A percentile compares a stretch with the other conserved stretches of the same genome.
Conservation (phyloP, 148 eudicot species). For the Bassia scoparia region DNA sequence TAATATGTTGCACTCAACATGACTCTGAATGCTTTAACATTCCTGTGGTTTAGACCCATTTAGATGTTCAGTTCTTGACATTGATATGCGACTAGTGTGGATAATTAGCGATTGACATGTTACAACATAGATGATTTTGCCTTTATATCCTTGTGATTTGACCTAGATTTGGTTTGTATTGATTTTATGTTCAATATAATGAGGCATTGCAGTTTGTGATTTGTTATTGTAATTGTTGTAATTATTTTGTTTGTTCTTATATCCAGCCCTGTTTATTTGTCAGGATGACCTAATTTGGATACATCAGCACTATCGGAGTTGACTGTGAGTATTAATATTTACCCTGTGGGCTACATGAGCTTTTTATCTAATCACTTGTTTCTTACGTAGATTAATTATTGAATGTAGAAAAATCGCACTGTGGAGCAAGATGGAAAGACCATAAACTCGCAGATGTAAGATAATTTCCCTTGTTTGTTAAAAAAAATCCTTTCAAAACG, state of each 20-base stretch:
- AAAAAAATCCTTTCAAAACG: neutral
- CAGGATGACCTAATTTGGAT: constrained; percentile 55
- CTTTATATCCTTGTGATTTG: too few species aligned
- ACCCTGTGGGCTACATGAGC: neutral
- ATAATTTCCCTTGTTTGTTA: neutral
- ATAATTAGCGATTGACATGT: too few species aligned
- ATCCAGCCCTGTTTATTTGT: neutral
- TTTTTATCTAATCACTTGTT: neutral
- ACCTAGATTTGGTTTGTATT: too few species aligned
- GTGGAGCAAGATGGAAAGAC: constrained; percentile 58
- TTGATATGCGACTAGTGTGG: too few species aligned
- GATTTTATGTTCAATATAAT: too few species aligned
- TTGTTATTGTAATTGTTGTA: neutral
- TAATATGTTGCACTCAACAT: too few species aligned
- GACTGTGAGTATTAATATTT: constrained; percentile 40
- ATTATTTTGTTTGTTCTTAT: constrained; percentile 11
- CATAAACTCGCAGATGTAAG: constrained; percentile 48
- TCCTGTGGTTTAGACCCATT: too few species aligned
- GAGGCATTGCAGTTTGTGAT: neutral
- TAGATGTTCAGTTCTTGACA: too few species aligned
- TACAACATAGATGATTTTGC: too few species aligned
- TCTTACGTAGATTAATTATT: constrained; percentile 17
- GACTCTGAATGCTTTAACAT: too few species aligned
- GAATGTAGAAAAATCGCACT: constrained; percentile 47
- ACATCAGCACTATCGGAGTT: constrained; percentile 55